These are phyloP conservation scores for Calonectria pauciramosa DNA, from an alignment of 2,329 filamentous ascomycete species.

Conservation along the genomic window DNA sequence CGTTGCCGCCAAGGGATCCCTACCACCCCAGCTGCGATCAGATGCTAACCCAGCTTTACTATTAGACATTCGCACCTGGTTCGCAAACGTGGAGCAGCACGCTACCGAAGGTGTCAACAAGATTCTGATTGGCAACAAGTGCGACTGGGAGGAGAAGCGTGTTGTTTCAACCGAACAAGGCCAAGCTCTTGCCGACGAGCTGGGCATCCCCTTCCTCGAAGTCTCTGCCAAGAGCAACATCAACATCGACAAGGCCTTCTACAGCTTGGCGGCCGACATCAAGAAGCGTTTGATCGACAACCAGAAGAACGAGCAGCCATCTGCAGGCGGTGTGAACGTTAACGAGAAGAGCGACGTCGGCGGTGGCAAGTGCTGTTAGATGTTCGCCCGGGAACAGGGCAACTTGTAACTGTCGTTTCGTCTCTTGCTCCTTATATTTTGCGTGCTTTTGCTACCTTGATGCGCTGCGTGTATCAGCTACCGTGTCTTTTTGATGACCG, in stretches of 20 bases:
- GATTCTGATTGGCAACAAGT: slow-evolving; percentile 99
- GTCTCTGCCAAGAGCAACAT: slow-evolving; percentile 99
- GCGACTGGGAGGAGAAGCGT: slow-evolving; percentile 99
- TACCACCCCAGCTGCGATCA: slow-evolving; percentile 1
- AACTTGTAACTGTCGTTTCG: slow-evolving; percentile 39
- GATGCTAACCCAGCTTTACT: slow-evolving; percentile 31
- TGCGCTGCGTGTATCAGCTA: slow-evolving; percentile 31
- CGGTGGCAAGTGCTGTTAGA: slow-evolving; percentile 83
- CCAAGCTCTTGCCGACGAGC: slow-evolving; percentile 92
- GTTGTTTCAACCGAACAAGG: slow-evolving; percentile 93
- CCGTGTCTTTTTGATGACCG: slow-evolving; percentile 33
- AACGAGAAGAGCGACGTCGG: slow-evolving; percentile 70
- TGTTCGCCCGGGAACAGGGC: slow-evolving; percentile 26
- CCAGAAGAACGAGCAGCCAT: slow-evolving; percentile 78
- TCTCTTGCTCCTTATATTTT: slow-evolving; percentile 38
- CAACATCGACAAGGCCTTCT: slow-evolving; percentile 99
- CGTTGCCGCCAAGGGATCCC: neutral
- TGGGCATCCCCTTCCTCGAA: slow-evolving; percentile 98
- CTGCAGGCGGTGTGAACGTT: slow-evolving; percentile 76
- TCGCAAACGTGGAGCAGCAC: slow-evolving; percentile 98
- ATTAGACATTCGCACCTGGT: slow-evolving; percentile 98
- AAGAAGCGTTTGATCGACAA: slow-evolving; percentile 98
- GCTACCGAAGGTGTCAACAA: slow-evolving; percentile 99
- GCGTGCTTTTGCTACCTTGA: slow-evolving; percentile 43
- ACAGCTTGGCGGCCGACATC: slow-evolving; percentile 93